Evolutionary conservation across 1,284 basidiomycete genomes (phyloP).

Genomic region (Cryptococcus sp.): DNA sequence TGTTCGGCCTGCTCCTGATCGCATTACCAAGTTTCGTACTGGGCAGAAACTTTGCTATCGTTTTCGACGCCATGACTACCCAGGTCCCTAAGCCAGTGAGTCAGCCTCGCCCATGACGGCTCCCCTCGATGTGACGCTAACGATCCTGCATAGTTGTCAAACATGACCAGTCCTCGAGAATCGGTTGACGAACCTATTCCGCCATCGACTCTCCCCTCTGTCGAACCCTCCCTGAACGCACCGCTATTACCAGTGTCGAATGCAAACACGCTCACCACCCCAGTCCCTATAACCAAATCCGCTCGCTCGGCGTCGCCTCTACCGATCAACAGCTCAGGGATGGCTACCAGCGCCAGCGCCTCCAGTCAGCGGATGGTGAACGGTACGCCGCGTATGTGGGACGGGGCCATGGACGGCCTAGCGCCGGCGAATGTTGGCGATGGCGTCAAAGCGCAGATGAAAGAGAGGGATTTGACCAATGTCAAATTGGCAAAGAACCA

Average conservation of each 20-base stretch:
- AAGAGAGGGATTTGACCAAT: conserved; percentile 47
- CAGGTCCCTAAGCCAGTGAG: conserved; percentile 34
- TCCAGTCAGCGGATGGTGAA: conserved; percentile 8
- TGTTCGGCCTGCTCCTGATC: conserved; percentile 81
- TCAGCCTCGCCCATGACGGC: neutral
- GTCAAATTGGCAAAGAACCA: conserved; percentile 54
- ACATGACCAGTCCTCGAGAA: conserved; percentile 9
- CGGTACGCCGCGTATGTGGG: conserved; percentile 31
- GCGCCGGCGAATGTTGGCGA: conserved; percentile 3
- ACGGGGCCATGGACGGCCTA: conserved; percentile 21
- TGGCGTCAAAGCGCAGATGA: conserved; percentile 11
- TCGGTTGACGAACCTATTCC: conserved; percentile 9
- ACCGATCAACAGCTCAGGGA: conserved; percentile 2
- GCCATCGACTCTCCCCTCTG: conserved; percentile 5
- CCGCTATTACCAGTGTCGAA: conserved; percentile 16
- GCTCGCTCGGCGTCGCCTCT: conserved; percentile 4
- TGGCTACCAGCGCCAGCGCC: conserved; percentile 11
- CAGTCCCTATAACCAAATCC: neutral
- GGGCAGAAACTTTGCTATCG: conserved; percentile 80
- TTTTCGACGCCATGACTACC: conserved; percentile 72
- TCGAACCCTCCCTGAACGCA: conserved; percentile 2
- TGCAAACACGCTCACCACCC: conserved; percentile 3
- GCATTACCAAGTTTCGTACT: conserved; percentile 85
- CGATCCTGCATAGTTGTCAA: conserved; percentile 7
- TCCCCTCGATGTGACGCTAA: neutral